Evolutionary conservation across 2,329 filamentous ascomycete species (phyloP), one percentile per base, ranked within the genome.

Genomic region (Aciculosporium take): DNA sequence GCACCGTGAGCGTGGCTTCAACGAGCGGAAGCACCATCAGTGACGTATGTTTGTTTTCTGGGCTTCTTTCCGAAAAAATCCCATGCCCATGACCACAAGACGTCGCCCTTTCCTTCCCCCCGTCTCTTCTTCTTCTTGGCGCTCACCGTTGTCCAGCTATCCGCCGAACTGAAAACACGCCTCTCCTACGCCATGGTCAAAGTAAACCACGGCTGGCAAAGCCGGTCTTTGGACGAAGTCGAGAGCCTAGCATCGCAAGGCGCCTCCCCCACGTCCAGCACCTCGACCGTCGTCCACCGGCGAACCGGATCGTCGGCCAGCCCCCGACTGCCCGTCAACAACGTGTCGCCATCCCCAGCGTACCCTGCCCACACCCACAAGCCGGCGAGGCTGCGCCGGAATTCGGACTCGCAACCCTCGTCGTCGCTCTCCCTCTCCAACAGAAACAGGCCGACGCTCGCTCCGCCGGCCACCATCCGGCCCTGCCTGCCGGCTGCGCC

Each of bases 121-220:
- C n/a, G n/a, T n/a, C n/a, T n/a, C n/a, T n/a, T n/a, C n/a, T n/a
- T n/a, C n/a, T n/a, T n/a, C n/a, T n/a, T n/a, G n/a, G n/a, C n/a
- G n/a, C n/a, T n/a, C n/a, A n/a, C n/a, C n/a, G n/a, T n/a, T n/a
- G n/a, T n/a, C 17, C 57, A 87, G 82, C 65, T 85, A 41, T 86
- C 84, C 31, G 75, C 79, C 41, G 83, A 89, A 55, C 71, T 96
- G 40, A 82, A 81, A 56, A 80, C 86, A 39, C 82, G 86, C 52
- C 71, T 96, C 23, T 85, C 86, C 6, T 95, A 95, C 60, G 89
- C 89, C 48, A 91, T 94, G 74, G 74, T 93, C 56, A 95, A 94
- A 61, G 83, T 95, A 31, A 85, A 86, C 56, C 79, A 93, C 55
- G 86, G 85, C 44, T 91, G 87, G 81, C 83, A 94, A 61, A 73